Percentiles rank a stretch among this genome's conserved stretches.
Evolutionary conservation across 2,329 filamentous ascomycete genomes (phyloP).

Genomic region (Phyllosticta paracitricarpa): DNA sequence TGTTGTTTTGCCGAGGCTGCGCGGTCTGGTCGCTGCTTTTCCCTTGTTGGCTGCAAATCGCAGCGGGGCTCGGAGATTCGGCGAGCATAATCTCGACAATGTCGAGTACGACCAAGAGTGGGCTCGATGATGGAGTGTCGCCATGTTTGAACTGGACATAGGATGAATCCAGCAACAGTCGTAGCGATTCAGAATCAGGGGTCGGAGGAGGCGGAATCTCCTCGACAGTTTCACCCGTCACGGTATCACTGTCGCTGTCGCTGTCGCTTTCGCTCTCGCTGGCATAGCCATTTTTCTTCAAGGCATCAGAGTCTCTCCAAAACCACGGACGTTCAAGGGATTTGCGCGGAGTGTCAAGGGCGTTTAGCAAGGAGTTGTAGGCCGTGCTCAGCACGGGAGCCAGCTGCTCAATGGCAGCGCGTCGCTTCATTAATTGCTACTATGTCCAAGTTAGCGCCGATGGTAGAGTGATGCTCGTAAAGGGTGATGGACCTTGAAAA

Average conservation of each 20-base stretch:
- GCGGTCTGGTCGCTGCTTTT: neutral
- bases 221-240: neutral
- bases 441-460: neutral
- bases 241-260: neutral
- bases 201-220: constrained; percentile 1
- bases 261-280: neutral
- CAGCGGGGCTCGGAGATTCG: neutral
- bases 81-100: constrained; percentile 9
- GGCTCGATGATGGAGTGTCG: constrained; percentile 3
- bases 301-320: neutral
- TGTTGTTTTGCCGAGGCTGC: neutral
- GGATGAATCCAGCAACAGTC: neutral
- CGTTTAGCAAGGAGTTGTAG: constrained; percentile 8
- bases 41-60: neutral
- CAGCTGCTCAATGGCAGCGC: constrained; percentile 4
- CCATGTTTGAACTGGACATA: neutral
- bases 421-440: neutral
- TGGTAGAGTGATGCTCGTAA: neutral
- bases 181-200: neutral
- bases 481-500: neutral
- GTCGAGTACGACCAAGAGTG: constrained; percentile 4
- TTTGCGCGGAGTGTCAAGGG: constrained; percentile 1
- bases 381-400: constrained; percentile 4
- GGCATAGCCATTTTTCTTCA: neutral
- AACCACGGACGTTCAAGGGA: neutral